Base-by-base conservation (phyloP, 345 rosid genomes). In the Geranium brycei region DNA sequence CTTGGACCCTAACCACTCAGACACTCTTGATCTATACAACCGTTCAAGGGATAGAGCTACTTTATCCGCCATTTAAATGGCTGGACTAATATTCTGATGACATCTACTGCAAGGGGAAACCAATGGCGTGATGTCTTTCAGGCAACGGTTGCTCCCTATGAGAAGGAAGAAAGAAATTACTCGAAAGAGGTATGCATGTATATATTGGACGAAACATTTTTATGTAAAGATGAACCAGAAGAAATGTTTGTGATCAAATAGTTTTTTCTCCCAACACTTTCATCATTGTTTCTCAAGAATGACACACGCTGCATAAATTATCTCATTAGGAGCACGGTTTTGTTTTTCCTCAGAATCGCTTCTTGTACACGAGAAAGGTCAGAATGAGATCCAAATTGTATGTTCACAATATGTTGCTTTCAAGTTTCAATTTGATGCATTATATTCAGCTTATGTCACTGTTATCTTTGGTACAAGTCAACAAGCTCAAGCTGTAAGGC, bases 1-100 rank as follows among this genome's bases (percentile, higher is more conserved):
- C 76, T 69, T 92, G 71, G 96, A 92, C 68, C 93, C 95, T 1
- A 73, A 75, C 68, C 93, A 92, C 71, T 66, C 57, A 0, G 98
- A 89, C 75, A 87, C 90, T 0, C 82, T 82, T 59, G 88, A 87
- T 65, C 83, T 89, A 51, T 89, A 87, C 65, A 82, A 73, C 66
- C 83, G 89, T 72, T 78, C 92, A 65, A 74, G 68, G n/a, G 78
- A 70, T 75, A 70, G 69, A 69, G 66, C 79, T 67, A 70, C 76
- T 18, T 15, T 47, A 70, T 77, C 83, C 65, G 38, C 71, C 75
- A 66, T 66, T 62, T 72, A 71, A 62, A 69, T 80, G 73, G 15
- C 53, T 47, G 41, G 7, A 23, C 28, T 38, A 5, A 38, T 5
- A 38, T 38, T 38, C 47, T 38, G 47, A 38, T 38, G 11, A 10